Base-by-base conservation (phyloP, 2,329 filamentous ascomycete genomes). In the Claviceps fusiformis region DNA sequence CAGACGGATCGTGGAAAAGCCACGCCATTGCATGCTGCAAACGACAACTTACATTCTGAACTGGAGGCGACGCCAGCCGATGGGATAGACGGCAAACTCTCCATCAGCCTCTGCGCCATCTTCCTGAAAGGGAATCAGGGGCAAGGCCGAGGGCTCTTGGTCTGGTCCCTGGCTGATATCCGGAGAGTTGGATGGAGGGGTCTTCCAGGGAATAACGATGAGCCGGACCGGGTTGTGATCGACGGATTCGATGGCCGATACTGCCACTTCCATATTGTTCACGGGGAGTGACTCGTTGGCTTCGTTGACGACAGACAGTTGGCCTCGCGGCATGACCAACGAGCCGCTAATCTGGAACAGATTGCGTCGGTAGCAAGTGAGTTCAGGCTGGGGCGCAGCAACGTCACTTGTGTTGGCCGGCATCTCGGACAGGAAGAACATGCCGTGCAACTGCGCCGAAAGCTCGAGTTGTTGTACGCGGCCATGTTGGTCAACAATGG, bases 131-230 rank as follows among this genome's bases (percentile, higher is more conserved):
- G 81, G 80, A 52, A 83, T 80, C 58, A 96, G 71, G 1, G 89
- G 88, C 57, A 95, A 83, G 1, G 89, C 80, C 0, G 87, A 82
- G 5, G 92, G 92, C 67, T 97, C 92, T 65, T 92, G 90, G 67
- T 97, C 92, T 0, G 75, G 75, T 1, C 73, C 74, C 58, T 85
- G 81, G 58, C 71, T 77, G 56, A 83, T 75, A 59, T 86, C 81
- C n/a, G 82, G 78, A 3, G 84, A 82, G 70, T 85, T 88, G 52
- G 87, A 88, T 33, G 87, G 88, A 1, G 90, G 91, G 2, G 91
- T 96, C 75, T 97, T 97, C 92, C 92, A 97, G 1, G 92, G 92
- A 57, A 97, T 95, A 8, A 93, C 93, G 59, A 97, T 96, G 59
- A 97, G 84, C 63, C 95, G 92, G 47, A 96, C 89, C 0, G 87